These are phyloP conservation scores for Sherardia arvensis DNA, from an alignment of 257 asterid species.

Conservation along the genomic window DNA sequence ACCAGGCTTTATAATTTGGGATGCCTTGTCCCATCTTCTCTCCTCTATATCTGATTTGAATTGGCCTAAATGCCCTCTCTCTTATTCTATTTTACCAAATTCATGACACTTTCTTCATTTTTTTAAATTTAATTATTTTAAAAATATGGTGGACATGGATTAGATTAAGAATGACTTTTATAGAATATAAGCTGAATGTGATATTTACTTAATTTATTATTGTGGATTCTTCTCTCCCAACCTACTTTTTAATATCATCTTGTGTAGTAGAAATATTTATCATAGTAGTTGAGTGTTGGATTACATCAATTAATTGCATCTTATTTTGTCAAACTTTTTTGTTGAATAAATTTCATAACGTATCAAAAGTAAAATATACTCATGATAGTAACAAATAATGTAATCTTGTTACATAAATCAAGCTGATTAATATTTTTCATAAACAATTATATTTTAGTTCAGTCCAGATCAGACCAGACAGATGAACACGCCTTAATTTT, in stretches of 20 bases:
- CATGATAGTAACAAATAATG: too few relatives aligned
- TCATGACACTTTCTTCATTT: background rate
- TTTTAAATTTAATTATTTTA: too few relatives aligned
- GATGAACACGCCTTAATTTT: too few relatives aligned
- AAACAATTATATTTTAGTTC: too few relatives aligned
- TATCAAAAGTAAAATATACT: too few relatives aligned
- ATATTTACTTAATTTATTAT: background rate
- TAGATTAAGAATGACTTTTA: background rate
- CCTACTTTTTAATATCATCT: background rate
- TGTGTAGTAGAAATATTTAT: background rate
- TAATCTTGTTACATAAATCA: too few relatives aligned
- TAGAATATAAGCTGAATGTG: background rate
- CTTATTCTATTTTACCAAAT: constrained; percentile 8
- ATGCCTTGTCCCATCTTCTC: constrained; percentile 29
- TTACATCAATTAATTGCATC: background rate
- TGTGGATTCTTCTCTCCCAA: background rate
- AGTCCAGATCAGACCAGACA: too few relatives aligned
- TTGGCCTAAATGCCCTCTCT: constrained; percentile 7
- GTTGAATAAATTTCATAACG: background rate
- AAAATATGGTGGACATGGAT: background rate
- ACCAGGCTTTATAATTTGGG: constrained; percentile 12
- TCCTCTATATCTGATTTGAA: background rate
- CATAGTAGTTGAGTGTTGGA: background rate
- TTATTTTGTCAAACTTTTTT: background rate
- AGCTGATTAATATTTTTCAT: too few relatives aligned